Evolutionary conservation across 768 basidiomycete species (phyloP).

Genomic region (Vararia minispora): DNA sequence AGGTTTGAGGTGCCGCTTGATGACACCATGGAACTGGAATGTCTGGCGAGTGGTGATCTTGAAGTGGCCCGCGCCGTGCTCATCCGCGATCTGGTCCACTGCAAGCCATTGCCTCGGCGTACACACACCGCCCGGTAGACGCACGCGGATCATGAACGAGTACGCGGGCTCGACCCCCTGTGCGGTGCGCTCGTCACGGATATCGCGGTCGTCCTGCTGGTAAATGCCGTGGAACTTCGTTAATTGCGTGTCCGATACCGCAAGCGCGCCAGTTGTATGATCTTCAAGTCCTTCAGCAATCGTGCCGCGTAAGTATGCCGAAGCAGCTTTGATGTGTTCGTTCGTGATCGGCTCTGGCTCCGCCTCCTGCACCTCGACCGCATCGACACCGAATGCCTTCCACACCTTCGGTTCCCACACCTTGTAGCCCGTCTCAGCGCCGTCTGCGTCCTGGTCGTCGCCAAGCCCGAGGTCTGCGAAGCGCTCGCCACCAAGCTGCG

Average conservation of each 20-base stretch:
- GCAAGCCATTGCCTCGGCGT: constrained; percentile 84
- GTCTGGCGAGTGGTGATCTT: constrained; percentile 97
- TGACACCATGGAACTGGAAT: constrained; percentile 99
- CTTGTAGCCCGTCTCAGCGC: constrained; percentile 92
- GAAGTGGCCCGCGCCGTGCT: constrained; percentile 87
- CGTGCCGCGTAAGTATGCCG: constrained; percentile 87
- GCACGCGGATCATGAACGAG: constrained; percentile 96
- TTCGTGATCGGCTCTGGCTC: constrained; percentile 98
- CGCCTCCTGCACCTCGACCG: constrained; percentile 76
- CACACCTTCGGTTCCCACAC: constrained; percentile 89
- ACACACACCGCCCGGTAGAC: constrained; percentile 95
- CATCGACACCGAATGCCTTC: constrained; percentile 91
- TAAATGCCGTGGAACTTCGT: constrained; percentile 98
- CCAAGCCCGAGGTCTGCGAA: constrained; percentile 73
- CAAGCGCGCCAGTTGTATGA: constrained; percentile 79
- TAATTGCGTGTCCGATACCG: constrained; percentile 82
- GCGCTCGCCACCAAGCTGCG: constrained; percentile 69
- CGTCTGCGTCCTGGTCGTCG: constrained; percentile 97
- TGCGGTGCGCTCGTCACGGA: constrained; percentile 88
- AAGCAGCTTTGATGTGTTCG: constrained; percentile 98
- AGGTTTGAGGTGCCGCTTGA: constrained; percentile 92
- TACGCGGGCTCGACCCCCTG: constrained; percentile 94
- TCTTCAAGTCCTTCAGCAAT: constrained; percentile 89
- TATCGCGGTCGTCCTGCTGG: constrained; percentile 96
- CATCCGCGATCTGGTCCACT: constrained; percentile 94